Evolutionary conservation across 106 monocot genomes (phyloP), one percentile per base, ranked within the genome.

Genomic region (Iris macrosiphon): DNA sequence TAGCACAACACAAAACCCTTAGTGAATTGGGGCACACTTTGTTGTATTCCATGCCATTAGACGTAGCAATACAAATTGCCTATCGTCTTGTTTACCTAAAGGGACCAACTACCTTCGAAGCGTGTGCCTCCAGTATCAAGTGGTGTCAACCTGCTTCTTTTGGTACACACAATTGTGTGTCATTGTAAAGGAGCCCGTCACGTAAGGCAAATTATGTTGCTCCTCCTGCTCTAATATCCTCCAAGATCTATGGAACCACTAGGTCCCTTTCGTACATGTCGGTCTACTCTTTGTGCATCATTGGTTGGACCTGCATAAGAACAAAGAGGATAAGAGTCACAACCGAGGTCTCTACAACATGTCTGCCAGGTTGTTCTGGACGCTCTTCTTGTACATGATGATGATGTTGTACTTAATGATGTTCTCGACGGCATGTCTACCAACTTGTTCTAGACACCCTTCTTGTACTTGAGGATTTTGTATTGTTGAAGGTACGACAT

Each of bases 351-450:
- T 1, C 17, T 39, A 27, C 25, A 64, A 22, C 64, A 64, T 28
- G 52, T 52, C 63, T 19, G 52, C 51, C n/a, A 64, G 15, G 13
- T 40, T 49, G 29, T 64, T 64, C 10, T 40, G 20, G 1, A 19
- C 26, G 2, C 29, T 40, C 20, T 53, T 29, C 14, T 52, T 64
- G 26, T 64, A 53, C n/a, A n/a, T n/a, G n/a, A n/a, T n/a, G n/a
- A n/a, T 26, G 9, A 64, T 1, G 14, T 41, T 34, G 20, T n/a
- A n/a, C n/a, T n/a, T n/a, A n/a, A n/a, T n/a, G n/a, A n/a, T n/a
- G n/a, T n/a, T n/a, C n/a, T n/a, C n/a, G n/a, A n/a, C n/a, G n/a
- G n/a, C n/a, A n/a, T n/a, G n/a, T n/a, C n/a, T n/a, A n/a, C n/a
- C n/a, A n/a, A n/a, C n/a, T n/a, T n/a, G n/a, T n/a, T n/a, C n/a